Evolutionary conservation across 2,329 filamentous ascomycete genomes (phyloP).

Genomic region (Dothistroma pini): DNA sequence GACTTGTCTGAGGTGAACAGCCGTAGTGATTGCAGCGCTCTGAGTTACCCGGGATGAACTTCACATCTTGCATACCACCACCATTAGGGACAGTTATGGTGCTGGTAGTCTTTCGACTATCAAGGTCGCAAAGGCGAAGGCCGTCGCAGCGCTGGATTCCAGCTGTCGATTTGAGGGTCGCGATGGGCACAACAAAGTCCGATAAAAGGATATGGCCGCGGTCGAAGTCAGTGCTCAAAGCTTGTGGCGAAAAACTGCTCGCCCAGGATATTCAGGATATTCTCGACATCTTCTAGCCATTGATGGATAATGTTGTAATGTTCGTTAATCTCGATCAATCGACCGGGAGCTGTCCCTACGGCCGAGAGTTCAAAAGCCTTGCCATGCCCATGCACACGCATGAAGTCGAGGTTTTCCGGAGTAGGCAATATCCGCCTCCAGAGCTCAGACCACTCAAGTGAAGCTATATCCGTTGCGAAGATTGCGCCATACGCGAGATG

Average conservation of each 20-base stretch:
- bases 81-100: conserved; percentile 60
- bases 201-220: conserved; percentile 58
- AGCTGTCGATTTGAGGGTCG: conserved; percentile 56
- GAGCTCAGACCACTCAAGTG: conserved; percentile 38
- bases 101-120: conserved; percentile 52
- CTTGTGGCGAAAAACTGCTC: conserved; percentile 61
- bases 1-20: conserved; percentile 57
- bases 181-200: conserved; percentile 61
- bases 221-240: conserved; percentile 56
- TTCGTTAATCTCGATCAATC: conserved; percentile 58
- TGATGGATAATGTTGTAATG: conserved; percentile 60
- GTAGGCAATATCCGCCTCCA: no score
- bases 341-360: conserved; percentile 55
- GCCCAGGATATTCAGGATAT: conserved; percentile 54
- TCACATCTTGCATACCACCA: conserved; percentile 61
- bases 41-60: conserved; percentile 60
- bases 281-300: conserved; percentile 56
- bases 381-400: conserved; percentile 63
- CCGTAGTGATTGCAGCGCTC: conserved; percentile 59
- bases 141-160: conserved; percentile 56
- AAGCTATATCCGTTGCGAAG: no score
- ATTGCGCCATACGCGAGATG: no score
- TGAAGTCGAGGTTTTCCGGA: conserved; percentile 47
- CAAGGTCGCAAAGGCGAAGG: conserved; percentile 57
- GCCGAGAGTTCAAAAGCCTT: conserved; percentile 58